phyloP scores from a whole-genome alignment of 192 early-diverging fungal species.

The Coemansia sp. region DNA sequence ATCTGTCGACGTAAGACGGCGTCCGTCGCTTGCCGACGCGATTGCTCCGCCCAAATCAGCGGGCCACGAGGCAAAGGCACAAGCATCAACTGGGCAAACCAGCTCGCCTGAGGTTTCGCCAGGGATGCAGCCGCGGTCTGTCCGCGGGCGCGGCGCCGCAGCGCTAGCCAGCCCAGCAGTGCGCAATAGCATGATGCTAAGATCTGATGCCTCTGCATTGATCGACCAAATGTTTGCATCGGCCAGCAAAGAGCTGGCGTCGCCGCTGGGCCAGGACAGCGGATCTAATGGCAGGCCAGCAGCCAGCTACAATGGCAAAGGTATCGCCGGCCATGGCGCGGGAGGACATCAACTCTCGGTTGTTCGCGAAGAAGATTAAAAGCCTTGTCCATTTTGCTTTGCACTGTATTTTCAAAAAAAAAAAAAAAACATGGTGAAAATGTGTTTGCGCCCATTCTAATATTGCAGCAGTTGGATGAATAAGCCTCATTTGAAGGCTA shows the following conservation, averaged over 20 bases:
- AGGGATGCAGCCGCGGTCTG: constrained; percentile 22
- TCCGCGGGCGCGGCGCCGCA: constrained; percentile 20
- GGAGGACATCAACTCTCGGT: constrained; percentile 18
- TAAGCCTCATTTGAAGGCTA: too few species aligned
- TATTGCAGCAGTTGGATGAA: too few species aligned
- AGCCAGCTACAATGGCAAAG: neutral
- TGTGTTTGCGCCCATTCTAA: too few species aligned
- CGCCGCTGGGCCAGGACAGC: neutral
- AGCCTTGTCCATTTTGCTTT: too few species aligned
- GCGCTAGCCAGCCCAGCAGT: constrained; percentile 9
- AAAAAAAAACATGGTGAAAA: neutral
- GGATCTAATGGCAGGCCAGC: neutral
- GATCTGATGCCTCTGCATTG: constrained; percentile 41
- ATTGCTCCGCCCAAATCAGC: constrained; percentile 48
- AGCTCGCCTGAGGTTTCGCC: constrained; percentile 30
- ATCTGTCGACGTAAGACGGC: constrained; percentile 27
- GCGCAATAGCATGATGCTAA: constrained; percentile 52
- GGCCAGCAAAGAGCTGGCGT: constrained; percentile 44
- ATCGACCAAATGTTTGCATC: constrained; percentile 60
- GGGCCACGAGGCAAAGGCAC: constrained; percentile 14
- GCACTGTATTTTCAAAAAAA: neutral
- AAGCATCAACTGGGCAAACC: constrained; percentile 16
- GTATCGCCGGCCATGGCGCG: neutral
- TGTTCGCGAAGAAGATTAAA: constrained; percentile 50
- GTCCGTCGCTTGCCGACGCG: constrained; percentile 52